These are phyloP conservation scores for Saccharomycopsis crataegensis DNA, from an alignment of 1,139 yeast genomes.

Conservation along the genomic window DNA sequence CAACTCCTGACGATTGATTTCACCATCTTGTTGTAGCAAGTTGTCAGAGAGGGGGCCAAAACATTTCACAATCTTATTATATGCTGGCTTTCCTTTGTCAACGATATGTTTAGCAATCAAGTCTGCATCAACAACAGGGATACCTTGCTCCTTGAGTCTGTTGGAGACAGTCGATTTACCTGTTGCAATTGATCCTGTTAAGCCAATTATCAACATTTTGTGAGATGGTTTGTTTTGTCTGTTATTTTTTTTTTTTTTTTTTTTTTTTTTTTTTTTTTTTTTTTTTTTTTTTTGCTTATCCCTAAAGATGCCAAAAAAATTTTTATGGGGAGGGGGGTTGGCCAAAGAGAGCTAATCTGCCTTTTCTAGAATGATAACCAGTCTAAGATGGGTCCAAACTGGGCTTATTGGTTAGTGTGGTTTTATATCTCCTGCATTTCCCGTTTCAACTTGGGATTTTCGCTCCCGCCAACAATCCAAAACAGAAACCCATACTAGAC, in stretches of 20 bases:
- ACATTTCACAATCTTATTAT: slow-evolving; percentile 50
- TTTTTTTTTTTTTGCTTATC: neutral
- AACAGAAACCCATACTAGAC: no score
- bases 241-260: neutral
- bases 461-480: no score
- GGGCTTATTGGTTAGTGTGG: no score
- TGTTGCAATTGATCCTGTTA: slow-evolving; percentile 94
- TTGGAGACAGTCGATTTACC: slow-evolving; percentile 90
- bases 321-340: neutral
- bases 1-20: slow-evolving; percentile 61
- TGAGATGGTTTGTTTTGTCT: neutral
- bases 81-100: slow-evolving; percentile 69
- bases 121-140: slow-evolving; percentile 80
- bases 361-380: no score
- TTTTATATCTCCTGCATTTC: no score
- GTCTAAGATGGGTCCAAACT: no score
- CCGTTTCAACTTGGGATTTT: no score
- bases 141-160: slow-evolving; percentile 43
- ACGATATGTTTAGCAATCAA: slow-evolving; percentile 79
- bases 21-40: slow-evolving; percentile 44
- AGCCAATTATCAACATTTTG: slow-evolving; percentile 77
- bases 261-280: neutral
- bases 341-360: no score
- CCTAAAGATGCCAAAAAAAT: neutral
- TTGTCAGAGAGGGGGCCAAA: slow-evolving; percentile 44